Conservation (phyloP, 148 eudicot genomes). For the Rhododendron ferrugineum region DNA sequence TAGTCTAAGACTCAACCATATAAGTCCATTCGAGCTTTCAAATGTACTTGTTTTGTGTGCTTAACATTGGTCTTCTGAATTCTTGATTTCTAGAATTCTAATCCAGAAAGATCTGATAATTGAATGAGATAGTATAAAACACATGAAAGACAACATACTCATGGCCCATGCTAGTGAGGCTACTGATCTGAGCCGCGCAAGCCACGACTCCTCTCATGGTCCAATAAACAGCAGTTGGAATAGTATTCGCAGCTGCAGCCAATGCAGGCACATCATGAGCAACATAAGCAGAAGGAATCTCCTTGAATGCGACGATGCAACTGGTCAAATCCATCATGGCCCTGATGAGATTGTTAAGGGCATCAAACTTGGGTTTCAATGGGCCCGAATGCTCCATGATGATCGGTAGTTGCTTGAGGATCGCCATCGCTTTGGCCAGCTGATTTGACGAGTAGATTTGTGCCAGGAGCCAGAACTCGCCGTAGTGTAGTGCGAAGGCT, state of each 20-base stretch:
- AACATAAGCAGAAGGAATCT: constrained; percentile 19
- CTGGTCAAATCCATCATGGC: constrained; percentile 19
- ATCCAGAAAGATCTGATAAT: neutral
- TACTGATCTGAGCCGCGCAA: constrained; percentile 23
- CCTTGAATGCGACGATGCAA: constrained; percentile 19
- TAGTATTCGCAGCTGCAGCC: constrained; percentile 4
- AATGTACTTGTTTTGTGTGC: neutral
- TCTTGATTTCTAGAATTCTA: neutral
- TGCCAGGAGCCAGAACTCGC: constrained; percentile 27
- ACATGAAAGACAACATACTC: constrained; percentile 12
- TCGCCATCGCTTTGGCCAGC: constrained; percentile 24
- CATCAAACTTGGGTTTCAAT: constrained; percentile 16
- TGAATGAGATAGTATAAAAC: neutral
- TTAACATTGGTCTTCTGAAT: neutral
- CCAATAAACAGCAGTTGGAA: constrained; percentile 28
- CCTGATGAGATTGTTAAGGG: constrained; percentile 22
- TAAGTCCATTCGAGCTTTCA: neutral
- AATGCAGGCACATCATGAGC: constrained; percentile 15
- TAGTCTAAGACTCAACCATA: neutral
- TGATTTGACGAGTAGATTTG: constrained; percentile 24
- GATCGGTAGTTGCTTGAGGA: constrained; percentile 22
- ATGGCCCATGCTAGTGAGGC: constrained; percentile 24
- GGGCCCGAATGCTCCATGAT: constrained; percentile 24
- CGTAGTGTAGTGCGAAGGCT: constrained; percentile 27
- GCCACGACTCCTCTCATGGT: constrained; percentile 19